phyloP scores from a whole-genome alignment of 148 eudicot species.

The Rheum nobile region DNA sequence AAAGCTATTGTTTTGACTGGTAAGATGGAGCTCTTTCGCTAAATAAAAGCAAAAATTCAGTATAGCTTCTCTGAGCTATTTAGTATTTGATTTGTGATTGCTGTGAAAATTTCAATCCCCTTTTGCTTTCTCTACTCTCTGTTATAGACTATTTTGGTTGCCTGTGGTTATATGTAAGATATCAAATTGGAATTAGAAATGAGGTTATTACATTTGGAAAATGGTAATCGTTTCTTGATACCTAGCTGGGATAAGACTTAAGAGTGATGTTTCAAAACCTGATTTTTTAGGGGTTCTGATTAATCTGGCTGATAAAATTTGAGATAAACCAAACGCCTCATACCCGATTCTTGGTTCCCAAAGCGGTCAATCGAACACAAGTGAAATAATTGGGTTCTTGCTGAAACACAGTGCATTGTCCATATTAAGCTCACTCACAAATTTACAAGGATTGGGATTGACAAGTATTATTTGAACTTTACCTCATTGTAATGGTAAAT shows the following conservation, averaged over 20 bases:
- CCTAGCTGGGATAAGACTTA: background rate
- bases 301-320: background rate
- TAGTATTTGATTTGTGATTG: background rate
- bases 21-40: slow-evolving; percentile 12
- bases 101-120: background rate
- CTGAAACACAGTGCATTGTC: background rate
- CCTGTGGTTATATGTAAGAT: background rate
- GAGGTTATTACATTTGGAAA: background rate
- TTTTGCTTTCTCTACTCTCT: background rate
- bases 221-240: background rate
- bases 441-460: background rate
- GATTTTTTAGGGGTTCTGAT: background rate
- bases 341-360: background rate
- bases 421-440: background rate
- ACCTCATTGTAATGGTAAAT: background rate
- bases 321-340: background rate
- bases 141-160: background rate
- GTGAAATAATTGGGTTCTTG: background rate
- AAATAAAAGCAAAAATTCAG: background rate
- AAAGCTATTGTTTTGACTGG: slow-evolving; percentile 77
- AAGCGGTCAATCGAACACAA: background rate
- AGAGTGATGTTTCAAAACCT: background rate
- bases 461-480: background rate
- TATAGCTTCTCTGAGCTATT: background rate
- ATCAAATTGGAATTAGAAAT: background rate